Base-by-base conservation (phyloP, 2,329 filamentous ascomycete species). In the Xylariaceae sp. region DNA sequence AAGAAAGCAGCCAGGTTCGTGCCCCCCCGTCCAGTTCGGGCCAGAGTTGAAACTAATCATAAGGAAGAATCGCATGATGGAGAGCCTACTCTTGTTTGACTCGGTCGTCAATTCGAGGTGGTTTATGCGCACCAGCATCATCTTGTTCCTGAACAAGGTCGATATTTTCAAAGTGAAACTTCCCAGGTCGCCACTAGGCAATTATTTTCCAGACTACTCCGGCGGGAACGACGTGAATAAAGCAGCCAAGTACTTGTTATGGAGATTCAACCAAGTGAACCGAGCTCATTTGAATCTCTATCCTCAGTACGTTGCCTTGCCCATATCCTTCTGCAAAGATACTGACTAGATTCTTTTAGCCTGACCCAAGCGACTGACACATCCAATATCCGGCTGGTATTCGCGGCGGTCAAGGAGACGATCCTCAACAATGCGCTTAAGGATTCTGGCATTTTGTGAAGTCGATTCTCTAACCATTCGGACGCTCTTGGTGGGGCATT, bases 51-150 rank as follows among this genome's bases (percentile, higher is more conserved):
- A 16, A 12, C 10, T 14, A 19, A 17, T 42, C 18, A 19, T 5
- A 19, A 12, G 22, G 6, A 62, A 96, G 90, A 99, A 99, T 71
- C 94, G 94, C 57, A 99, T 99, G 94, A 96, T 97, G 90, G 94
- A 99, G 72, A 96, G 91, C 67, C 73, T 99, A 47, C 83, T 97
- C 14, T 81, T 99, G 5, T 99, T 99, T 69, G 94, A 99, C 73
- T 97, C 93, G 1, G 94, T 99, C 5, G 94, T 99, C 62, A 99
- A 99, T 74, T 97, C 94, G 31, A 82, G 94, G 63, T 99, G 94
- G 94, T 99, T 99, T 73, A 96, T 97, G 88, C 82, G 94, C 63
- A 99, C 94, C 12, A 97, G 92, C 68, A 99, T 99, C 68, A 97
- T 99, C 66, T 79, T 99, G 51, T 99, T 99, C 75, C 80, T 99